Evolutionary conservation across 495 filamentous ascomycete genomes (phyloP).

Genomic region (Clohesyomyces aquaticus): DNA sequence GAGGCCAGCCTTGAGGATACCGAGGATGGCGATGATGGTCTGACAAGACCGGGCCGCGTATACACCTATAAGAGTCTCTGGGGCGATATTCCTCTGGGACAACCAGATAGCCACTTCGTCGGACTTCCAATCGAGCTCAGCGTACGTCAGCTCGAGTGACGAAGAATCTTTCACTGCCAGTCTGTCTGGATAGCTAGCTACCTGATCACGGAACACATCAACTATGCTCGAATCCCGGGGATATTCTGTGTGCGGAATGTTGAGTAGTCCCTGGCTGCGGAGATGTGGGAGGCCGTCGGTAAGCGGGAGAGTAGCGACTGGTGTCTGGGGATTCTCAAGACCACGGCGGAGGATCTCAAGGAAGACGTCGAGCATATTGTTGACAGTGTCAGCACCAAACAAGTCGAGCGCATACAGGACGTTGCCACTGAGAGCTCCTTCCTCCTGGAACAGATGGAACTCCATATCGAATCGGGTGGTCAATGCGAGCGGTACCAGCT

Average conservation of each 20-base stretch:
- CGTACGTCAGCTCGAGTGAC: neutral
- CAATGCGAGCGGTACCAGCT: neutral
- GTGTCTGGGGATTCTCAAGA: neutral
- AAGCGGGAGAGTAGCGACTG: neutral
- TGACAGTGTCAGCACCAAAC: neutral
- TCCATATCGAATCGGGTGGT: neutral
- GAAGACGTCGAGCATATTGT: neutral
- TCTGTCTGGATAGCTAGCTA: neutral
- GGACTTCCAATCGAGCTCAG: neutral
- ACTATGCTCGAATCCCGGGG: neutral
- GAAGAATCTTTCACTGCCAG: neutral
- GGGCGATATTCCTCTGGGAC: neutral
- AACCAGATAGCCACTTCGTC: neutral
- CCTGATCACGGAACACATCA: neutral
- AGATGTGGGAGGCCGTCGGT: neutral
- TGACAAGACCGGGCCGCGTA: neutral
- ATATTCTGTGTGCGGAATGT: neutral
- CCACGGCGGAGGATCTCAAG: neutral
- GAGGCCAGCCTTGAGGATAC: neutral
- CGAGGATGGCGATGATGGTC: neutral
- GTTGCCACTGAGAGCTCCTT: neutral
- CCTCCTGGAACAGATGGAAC: neutral
- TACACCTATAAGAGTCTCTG: neutral
- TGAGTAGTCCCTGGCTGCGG: neutral
- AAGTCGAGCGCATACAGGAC: neutral